These are phyloP conservation scores for Cydonia oblonga DNA, from an alignment of 331 rosid genomes.

Conservation along the genomic window DNA sequence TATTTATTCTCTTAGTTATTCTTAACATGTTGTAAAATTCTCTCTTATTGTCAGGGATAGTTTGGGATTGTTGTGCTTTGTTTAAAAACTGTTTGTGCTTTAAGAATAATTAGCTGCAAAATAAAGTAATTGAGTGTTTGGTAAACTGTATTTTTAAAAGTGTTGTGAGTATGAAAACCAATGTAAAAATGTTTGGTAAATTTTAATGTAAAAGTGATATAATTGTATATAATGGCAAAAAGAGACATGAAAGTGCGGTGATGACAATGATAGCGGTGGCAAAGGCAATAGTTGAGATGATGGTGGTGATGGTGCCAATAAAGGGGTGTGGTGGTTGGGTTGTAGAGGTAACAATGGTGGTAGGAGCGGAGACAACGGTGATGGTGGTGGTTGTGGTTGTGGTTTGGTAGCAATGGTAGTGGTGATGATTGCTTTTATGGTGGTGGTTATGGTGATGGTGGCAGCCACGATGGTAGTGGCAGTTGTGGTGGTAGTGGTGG, in stretches of 20 bases:
- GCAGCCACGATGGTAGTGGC: background rate
- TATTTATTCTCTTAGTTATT: too few species aligned
- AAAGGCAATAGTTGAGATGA: background rate
- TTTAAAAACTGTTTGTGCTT: too few species aligned
- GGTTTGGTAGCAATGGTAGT: background rate
- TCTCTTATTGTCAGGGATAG: too few species aligned
- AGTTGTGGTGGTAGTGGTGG: background rate
- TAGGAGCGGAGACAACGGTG: background rate
- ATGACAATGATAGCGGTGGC: background rate
- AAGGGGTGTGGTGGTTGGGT: background rate
- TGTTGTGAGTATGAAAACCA: too few species aligned
- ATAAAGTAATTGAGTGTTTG: too few species aligned
- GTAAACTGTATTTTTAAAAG: too few species aligned
- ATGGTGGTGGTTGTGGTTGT: background rate
- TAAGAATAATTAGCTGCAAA: too few species aligned
- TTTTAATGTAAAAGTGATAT: too few species aligned
- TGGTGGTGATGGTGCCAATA: background rate
- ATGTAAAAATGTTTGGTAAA: too few species aligned
- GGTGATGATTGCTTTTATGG: background rate
- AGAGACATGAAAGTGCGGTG: background rate
- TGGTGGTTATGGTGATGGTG: background rate
- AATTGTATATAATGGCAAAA: background rate
- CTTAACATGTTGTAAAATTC: too few species aligned
- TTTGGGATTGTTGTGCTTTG: too few species aligned
- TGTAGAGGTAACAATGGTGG: background rate